phyloP scores from a whole-genome alignment of 2,329 filamentous ascomycete species.

The Colletotrichum cereale region DNA sequence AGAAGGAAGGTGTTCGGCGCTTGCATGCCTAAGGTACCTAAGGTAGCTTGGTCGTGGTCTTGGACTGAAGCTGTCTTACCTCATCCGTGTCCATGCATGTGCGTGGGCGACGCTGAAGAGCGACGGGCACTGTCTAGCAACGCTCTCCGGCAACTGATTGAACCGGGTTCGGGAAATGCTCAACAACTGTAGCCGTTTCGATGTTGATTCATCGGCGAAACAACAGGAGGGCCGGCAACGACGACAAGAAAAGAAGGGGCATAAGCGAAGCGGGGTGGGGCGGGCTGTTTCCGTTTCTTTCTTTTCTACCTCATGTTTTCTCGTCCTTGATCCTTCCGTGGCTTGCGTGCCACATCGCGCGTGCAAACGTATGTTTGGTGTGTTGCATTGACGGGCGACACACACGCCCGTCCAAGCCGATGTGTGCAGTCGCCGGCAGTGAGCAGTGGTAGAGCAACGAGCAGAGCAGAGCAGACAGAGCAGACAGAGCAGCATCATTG shows the following conservation, averaged over 20 bases:
- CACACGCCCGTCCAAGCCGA: neutral
- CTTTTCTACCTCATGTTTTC: slow-evolving; percentile 13
- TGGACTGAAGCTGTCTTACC: slow-evolving; percentile 7
- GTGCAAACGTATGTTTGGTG: neutral
- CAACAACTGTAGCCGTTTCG: neutral
- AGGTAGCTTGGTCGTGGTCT: neutral
- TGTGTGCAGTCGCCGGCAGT: neutral
- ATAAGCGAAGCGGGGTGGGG: neutral
- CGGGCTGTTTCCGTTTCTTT: slow-evolving; percentile 15
- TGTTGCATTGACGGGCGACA: slow-evolving; percentile 6
- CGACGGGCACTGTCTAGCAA: neutral
- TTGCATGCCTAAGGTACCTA: neutral
- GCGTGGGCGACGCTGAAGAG: neutral
- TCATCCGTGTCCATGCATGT: slow-evolving; percentile 7
- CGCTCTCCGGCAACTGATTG: neutral
- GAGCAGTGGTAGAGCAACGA: neutral
- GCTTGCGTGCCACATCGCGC: neutral
- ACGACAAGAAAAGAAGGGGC: neutral
- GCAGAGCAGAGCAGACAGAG: neutral
- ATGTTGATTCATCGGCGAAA: neutral
- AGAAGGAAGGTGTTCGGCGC: neutral
- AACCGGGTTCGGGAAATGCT: neutral
- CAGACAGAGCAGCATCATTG: neutral
- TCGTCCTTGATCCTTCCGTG: neutral
- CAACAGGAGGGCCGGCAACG: neutral